Conservation (phyloP, 208 protist genomes). For the Crithidia sp. region DNA sequence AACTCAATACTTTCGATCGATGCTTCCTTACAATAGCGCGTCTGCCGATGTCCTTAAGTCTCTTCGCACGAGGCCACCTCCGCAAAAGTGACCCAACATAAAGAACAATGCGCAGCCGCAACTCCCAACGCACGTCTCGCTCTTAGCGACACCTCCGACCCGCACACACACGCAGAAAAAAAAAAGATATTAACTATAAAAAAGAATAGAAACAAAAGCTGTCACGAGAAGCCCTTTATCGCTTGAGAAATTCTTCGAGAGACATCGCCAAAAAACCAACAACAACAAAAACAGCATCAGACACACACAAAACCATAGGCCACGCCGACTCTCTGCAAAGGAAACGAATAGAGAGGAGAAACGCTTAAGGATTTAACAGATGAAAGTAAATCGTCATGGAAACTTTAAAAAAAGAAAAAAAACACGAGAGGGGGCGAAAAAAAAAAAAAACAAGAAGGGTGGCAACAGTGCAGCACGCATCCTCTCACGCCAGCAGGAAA, state of each 20-base stretch:
- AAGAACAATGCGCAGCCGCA: not conserved
- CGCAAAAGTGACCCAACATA: too few relatives aligned
- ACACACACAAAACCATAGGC: not conserved
- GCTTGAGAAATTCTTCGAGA: not conserved
- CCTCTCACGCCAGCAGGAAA: too few relatives aligned
- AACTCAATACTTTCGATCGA: too few relatives aligned
- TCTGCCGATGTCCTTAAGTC: too few relatives aligned
- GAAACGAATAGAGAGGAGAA: slow-evolving; percentile 15
- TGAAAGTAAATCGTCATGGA: not conserved
- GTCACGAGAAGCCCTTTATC: not conserved
- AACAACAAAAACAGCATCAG: not conserved
- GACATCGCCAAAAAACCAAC: not conserved
- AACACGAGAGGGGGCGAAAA: too few relatives aligned
- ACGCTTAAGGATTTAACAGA: not conserved
- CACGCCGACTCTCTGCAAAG: not conserved
- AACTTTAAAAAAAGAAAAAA: slow-evolving; percentile 13
- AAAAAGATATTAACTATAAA: not conserved
- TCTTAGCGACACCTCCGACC: not conserved
- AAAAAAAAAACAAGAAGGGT: not conserved
- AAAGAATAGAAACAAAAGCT: not conserved
- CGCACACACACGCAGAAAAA: slow-evolving; percentile 3
- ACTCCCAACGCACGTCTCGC: too few relatives aligned
- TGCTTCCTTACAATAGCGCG: too few relatives aligned
- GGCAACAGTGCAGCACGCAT: too few relatives aligned
- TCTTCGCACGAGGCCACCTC: too few relatives aligned